Base-by-base conservation (phyloP, 192 early-diverging fungal genomes). In the Backusella mclennaniae region DNA sequence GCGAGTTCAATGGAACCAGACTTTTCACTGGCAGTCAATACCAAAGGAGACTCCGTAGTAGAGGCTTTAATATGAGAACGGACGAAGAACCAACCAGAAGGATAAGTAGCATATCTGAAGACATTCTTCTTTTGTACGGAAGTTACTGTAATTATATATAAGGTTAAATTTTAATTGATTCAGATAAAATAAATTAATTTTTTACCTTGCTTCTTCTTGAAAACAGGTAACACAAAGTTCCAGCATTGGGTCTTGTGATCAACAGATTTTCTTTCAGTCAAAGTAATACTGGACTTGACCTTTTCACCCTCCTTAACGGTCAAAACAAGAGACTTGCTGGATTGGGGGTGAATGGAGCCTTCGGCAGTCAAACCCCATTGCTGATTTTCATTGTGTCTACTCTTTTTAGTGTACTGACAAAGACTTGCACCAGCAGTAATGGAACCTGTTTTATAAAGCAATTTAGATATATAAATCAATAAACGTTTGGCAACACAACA, bases 171-270 rank as follows among this genome's bases (percentile, higher is more conserved):
- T 39, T 21, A 38, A 63, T 44, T 67, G 29, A 39, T 14, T 1
- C 14, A 66, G 21, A 39, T 59, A 29, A 15, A 39, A 31, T 39
- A 39, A 21, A 44, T 41, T 26, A 35, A 44, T 36, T 29, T 6
- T 67, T 66, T 79, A 73, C 78, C 39, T 69, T 52, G 41, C 44
- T 81, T 81, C 71, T 81, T 81, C 41, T 77, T 77, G 49, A 81
- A 81, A n/a, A 81, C 80, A 69, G 80, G 80, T 26, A 81, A 63
- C 19, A 81, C 72, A 46, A 81, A 81, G 31, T 77, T 73, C 80
- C 80, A 81, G 29, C 73, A 72, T 53, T 81, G 80, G 1, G 73
- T 39, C 67, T 81, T 81, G 44, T 41, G 59, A 59, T 53, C 71
- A 42, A 12, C 33, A 26, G 66, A 35, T 12, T 41, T 39, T 21